Evolutionary conservation across 1,284 basidiomycete genomes (phyloP).

Genomic region (Coriolopsis trogii): DNA sequence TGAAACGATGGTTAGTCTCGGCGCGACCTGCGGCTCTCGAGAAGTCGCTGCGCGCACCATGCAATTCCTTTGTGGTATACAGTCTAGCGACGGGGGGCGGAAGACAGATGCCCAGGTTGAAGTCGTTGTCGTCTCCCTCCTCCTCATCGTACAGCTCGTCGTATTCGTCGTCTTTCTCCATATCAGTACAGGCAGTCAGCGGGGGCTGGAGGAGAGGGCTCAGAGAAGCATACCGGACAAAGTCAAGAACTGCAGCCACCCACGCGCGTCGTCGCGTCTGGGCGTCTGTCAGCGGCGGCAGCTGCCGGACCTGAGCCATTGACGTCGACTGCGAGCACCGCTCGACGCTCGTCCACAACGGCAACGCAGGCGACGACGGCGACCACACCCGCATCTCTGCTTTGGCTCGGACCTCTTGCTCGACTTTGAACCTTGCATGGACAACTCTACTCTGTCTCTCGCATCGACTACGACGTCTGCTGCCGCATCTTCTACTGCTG

Average conservation of each 20-base stretch:
- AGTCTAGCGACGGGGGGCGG: constrained; percentile 38
- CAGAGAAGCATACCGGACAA: neutral
- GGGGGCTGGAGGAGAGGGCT: neutral
- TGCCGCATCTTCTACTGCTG: constrained; percentile 7
- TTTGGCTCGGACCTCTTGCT: neutral
- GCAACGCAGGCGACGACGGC: neutral
- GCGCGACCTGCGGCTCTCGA: neutral
- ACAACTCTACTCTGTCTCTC: constrained; percentile 9
- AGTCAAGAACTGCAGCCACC: too few species aligned
- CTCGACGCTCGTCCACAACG: too few species aligned
- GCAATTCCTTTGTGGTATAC: constrained; percentile 51
- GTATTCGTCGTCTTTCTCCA: constrained; percentile 36
- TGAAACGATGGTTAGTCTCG: neutral
- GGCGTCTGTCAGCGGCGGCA: neutral
- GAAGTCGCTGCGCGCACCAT: constrained; percentile 44
- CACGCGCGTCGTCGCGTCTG: too few species aligned
- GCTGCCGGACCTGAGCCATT: constrained; percentile 6
- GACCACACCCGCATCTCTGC: neutral
- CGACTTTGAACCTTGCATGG: constrained; percentile 19
- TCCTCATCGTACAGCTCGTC: constrained; percentile 55
- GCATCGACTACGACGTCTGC: constrained; percentile 10
- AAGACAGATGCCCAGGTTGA: constrained; percentile 51
- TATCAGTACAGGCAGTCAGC: neutral
- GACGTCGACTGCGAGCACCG: constrained; percentile 11
- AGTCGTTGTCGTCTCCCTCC: constrained; percentile 39